Percentiles rank a stretch among this genome's conserved stretches.
phyloP scores from a whole-genome alignment of 2,329 filamentous ascomycete genomes.

The Aspergillus sp. region DNA sequence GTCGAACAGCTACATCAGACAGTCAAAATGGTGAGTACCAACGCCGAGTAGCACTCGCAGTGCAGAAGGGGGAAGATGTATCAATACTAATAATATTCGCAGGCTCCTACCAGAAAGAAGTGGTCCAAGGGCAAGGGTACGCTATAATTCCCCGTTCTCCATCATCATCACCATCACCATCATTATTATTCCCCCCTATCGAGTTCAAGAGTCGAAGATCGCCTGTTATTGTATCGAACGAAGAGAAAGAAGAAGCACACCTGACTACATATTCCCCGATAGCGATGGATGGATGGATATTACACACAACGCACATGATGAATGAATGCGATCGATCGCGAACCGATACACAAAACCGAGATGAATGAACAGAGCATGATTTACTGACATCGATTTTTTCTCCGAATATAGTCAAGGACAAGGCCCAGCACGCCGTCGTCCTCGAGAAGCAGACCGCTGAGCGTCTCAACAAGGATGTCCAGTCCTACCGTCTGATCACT shows the following conservation, averaged over 20 bases:
- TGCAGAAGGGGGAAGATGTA: neutral
- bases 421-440: slow-evolving; percentile 97
- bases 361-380: neutral
- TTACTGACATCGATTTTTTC: slow-evolving; percentile 21
- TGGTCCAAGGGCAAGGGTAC: slow-evolving; percentile 60
- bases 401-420: slow-evolving; percentile 89
- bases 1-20: slow-evolving; percentile 40
- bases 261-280: neutral
- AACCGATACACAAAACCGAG: neutral
- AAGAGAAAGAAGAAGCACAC: neutral
- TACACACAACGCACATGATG: neutral
- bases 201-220: slow-evolving; percentile 15
- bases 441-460: slow-evolving; percentile 97
- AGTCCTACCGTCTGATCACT: slow-evolving; percentile 99
- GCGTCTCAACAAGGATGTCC: slow-evolving; percentile 99
- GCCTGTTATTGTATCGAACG: neutral
- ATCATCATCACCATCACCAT: slow-evolving; percentile 7
- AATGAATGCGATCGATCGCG: neutral
- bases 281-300: neutral
- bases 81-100: slow-evolving; percentile 43
- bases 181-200: slow-evolving; percentile 1
- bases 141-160: slow-evolving; percentile 28
- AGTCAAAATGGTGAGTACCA: slow-evolving; percentile 41
- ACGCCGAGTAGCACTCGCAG: neutral
- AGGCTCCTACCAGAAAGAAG: slow-evolving; percentile 59